Evolutionary conservation across 129 eudicot genomes (phyloP), one percentile per base, ranked within the genome.

Genomic region (Mikania micrantha): DNA sequence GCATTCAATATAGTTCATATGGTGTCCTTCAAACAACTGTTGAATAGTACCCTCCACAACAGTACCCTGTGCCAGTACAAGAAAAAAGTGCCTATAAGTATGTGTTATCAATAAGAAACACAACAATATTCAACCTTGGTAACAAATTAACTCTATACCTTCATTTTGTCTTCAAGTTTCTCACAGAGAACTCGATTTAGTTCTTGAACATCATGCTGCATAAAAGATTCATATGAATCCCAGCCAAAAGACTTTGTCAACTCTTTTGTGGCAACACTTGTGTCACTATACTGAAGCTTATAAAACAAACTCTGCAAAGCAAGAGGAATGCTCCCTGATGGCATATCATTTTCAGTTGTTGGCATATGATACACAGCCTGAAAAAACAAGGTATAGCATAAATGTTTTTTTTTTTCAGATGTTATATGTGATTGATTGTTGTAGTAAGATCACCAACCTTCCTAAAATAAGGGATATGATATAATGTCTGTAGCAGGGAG

Each of bases 301-400:
- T 84, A 93, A 72, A 92, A 92, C 62, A 92, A 86, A 77, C 95
- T 92, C 83, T 92, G 98, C 48, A 92, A 61, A 56, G 98, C 98
- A 66, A 88, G 70, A 59, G 98, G 96, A 76, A 93, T 93, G 84
- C 95, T 93, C 80, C 90, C 95, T 15, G 91, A 69, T 35, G 97
- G 96, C 75, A 81, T 77, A 67, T 91, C 97, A 70, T 88, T 86
- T 85, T 93, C 98, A 47, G 96, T 88, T 58, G 98, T 93, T 50
- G 96, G 98, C 96, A 93, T 93, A 75, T 93, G 96, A 72, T 93
- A 93, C 60, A 93, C 98, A 71, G 96, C 96, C 98, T 93, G 62
- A 79, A 40, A 47, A 32, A 20, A 60, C 56, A 53, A 47, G 21
- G 28, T 25, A 59, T 67, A 41, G 48, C 27, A 65, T 62, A 68